Conservation (phyloP, 169 alveolate genomes). For the Eimeria sp. region DNA sequence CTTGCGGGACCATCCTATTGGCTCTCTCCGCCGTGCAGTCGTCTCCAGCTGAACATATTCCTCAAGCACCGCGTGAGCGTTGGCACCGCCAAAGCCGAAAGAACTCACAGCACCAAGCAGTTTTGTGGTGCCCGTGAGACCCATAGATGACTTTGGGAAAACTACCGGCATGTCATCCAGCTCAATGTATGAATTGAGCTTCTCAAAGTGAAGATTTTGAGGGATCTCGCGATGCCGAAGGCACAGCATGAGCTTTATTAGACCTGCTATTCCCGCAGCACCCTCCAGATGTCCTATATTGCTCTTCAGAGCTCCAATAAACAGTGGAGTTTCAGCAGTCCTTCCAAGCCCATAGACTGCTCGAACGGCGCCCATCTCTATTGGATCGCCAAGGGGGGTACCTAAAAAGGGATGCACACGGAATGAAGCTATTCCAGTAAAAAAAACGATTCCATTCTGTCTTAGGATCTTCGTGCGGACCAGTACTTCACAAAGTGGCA, state of each 20-base stretch:
- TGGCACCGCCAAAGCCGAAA: conserved; percentile 89
- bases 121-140: conserved; percentile 48
- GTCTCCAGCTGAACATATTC: conserved; percentile 67
- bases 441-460: neutral
- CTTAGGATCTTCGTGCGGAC: neutral
- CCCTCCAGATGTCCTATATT: conserved; percentile 89
- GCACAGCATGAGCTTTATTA: conserved; percentile 85
- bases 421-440: neutral
- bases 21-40: conserved; percentile 46
- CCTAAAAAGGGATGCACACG: conserved; percentile 70
- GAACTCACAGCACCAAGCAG: conserved; percentile 86
- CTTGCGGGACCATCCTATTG: conserved; percentile 49
- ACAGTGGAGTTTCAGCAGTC: conserved; percentile 73
- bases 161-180: conserved; percentile 80
- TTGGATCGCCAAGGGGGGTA: conserved; percentile 90
- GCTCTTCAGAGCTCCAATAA: conserved; percentile 87
- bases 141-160: conserved; percentile 64
- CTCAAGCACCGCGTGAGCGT: conserved; percentile 85
- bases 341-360: conserved; percentile 77
- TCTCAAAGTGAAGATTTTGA: conserved; percentile 85
- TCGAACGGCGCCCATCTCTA: conserved; percentile 88
- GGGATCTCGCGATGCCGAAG: conserved; percentile 85
- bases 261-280: conserved; percentile 88
- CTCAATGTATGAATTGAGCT: conserved; percentile 84
- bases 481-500: neutral